A percentile compares a stretch with the other conserved stretches of the same genome.
phyloP scores from a whole-genome alignment of 129 eudicot species.

The Oenanthe sinensis region DNA sequence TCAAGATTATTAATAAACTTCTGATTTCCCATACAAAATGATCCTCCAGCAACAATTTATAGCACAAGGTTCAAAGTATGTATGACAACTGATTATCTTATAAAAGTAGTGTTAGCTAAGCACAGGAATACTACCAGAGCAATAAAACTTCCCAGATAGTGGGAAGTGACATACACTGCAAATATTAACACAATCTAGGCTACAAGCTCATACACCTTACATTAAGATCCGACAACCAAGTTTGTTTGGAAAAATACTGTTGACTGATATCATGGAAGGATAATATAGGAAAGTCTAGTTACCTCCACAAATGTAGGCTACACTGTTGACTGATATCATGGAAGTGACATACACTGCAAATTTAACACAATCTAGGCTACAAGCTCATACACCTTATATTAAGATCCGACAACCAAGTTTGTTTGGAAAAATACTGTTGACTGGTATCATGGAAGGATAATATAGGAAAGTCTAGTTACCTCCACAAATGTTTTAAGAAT shows the following conservation, averaged over 20 bases:
- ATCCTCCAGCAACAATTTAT: not conserved
- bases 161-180: not conserved
- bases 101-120: not conserved
- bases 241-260: not conserved
- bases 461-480: conserved; percentile 28
- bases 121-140: not conserved
- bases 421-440: not conserved
- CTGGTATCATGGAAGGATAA: not conserved
- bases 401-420: no score
- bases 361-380: not conserved
- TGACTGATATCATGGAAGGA: not conserved
- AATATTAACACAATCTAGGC: not conserved
- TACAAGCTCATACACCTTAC: not conserved
- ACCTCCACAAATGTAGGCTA: no score
- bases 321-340: no score
- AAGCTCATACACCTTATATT: not conserved
- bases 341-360: not conserved
- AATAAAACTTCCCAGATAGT: not conserved
- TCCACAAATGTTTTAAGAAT: conserved; percentile 83
- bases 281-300: not conserved
- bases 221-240: not conserved
- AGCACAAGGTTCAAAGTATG: not conserved
- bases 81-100: not conserved
- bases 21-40: not conserved
- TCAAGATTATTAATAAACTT: not conserved